These are phyloP conservation scores for Pichia sorboxylosa DNA, from an alignment of 1,139 yeast species.

Conservation along the genomic window DNA sequence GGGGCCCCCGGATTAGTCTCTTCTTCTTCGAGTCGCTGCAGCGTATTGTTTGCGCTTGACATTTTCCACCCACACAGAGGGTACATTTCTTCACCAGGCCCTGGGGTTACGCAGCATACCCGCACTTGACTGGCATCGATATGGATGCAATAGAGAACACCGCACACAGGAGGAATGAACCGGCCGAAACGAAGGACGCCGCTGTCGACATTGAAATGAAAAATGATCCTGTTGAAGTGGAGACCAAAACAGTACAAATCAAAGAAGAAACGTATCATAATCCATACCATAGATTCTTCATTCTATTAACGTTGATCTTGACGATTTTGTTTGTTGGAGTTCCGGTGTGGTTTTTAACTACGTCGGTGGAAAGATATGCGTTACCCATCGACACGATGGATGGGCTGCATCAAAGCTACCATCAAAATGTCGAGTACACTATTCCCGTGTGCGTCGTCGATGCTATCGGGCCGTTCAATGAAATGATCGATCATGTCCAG, in stretches of 20 bases:
- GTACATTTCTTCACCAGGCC: no score
- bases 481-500: slow-evolving; percentile 26
- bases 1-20: no score
- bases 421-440: slow-evolving; percentile 23
- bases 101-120: no score
- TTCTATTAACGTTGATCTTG: slow-evolving; percentile 18
- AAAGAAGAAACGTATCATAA: background rate
- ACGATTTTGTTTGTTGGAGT: slow-evolving; percentile 47
- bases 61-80: no score
- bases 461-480: slow-evolving; percentile 23
- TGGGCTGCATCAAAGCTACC: slow-evolving; percentile 21
- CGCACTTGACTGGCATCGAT: no score
- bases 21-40: no score
- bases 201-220: no score
- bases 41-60: no score
- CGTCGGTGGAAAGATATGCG: slow-evolving; percentile 65
- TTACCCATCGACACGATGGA: slow-evolving; percentile 49
- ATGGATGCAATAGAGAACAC: no score
- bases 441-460: slow-evolving; percentile 45
- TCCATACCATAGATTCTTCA: slow-evolving; percentile 8
- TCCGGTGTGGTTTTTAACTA: slow-evolving; percentile 64
- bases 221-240: background rate
- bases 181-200: no score
- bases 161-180: no score
- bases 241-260: background rate